These are phyloP conservation scores for Spongospora subterranea DNA, from an alignment of 208 protist species.

Conservation along the genomic window DNA sequence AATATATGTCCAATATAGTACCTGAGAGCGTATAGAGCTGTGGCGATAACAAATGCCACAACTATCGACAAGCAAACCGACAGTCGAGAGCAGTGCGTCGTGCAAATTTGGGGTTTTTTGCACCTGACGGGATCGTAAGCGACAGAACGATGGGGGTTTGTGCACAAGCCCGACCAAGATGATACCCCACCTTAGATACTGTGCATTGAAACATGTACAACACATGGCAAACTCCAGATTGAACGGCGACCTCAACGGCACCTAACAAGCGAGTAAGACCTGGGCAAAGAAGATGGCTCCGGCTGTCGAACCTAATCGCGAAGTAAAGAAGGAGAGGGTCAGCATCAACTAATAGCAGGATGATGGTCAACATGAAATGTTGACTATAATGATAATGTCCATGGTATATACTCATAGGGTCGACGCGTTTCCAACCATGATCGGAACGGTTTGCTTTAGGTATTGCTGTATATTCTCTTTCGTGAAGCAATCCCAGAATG, in stretches of 20 bases:
- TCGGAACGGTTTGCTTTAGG: not conserved
- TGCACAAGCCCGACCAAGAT: constrained; percentile 1
- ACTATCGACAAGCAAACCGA: not conserved
- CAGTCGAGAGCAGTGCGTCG: not conserved
- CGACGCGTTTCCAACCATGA: not conserved
- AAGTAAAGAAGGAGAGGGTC: not conserved
- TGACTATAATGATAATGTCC: not conserved
- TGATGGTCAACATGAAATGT: too few relatives aligned
- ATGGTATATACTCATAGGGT: not conserved
- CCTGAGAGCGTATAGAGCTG: not conserved
- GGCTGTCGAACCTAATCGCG: not conserved
- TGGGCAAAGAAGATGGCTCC: not conserved
- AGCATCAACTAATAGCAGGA: not conserved
- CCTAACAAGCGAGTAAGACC: not conserved
- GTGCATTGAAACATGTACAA: not conserved
- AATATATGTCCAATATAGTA: not conserved
- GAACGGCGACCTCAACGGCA: not conserved
- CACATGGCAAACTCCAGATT: not conserved
- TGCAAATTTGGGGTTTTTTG: not conserved
- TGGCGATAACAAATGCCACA: not conserved
- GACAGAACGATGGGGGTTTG: not conserved
- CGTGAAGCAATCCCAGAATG: not conserved
- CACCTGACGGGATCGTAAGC: not conserved
- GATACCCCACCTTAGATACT: not conserved
- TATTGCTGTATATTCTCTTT: not conserved